Evolutionary conservation across 1,284 basidiomycete species (phyloP).

Genomic region (Uromyces viciae-fabae): DNA sequence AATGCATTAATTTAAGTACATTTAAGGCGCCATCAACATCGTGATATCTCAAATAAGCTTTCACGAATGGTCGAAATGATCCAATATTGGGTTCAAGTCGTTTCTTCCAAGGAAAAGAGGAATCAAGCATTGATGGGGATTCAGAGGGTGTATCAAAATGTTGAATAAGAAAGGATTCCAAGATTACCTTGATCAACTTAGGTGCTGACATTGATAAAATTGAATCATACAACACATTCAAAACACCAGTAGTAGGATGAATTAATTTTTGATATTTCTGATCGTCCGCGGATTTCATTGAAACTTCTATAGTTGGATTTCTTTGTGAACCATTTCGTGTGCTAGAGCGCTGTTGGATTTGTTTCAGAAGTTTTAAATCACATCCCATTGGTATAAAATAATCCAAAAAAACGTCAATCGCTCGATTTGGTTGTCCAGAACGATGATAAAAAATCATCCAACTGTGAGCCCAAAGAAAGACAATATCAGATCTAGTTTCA

Average conservation of each 20-base stretch:
- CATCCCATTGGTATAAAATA: conserved; percentile 42
- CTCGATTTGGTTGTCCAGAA: conserved; percentile 22
- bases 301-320: background rate
- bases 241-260: conserved; percentile 41
- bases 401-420: conserved; percentile 39
- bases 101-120: background rate
- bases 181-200: conserved; percentile 11
- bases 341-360: background rate
- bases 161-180: conserved; percentile 28
- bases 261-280: conserved; percentile 22
- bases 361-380: conserved; percentile 22
- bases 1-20: conserved; percentile 37
- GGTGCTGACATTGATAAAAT: conserved; percentile 25
- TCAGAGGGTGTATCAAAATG: background rate
- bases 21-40: conserved; percentile 37
- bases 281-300: background rate
- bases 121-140: background rate
- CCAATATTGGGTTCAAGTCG: conserved; percentile 27
- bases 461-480: conserved; percentile 41
- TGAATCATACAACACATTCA: conserved; percentile 42
- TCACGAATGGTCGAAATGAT: conserved; percentile 40
- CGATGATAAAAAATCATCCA: conserved; percentile 46
- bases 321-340: background rate
- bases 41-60: conserved; percentile 26
- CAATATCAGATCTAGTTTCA: conserved; percentile 21